Percentiles rank a stretch among this genome's conserved stretches.
Conservation (phyloP, 345 rosid genomes). For the Aurinia saxatilis region DNA sequence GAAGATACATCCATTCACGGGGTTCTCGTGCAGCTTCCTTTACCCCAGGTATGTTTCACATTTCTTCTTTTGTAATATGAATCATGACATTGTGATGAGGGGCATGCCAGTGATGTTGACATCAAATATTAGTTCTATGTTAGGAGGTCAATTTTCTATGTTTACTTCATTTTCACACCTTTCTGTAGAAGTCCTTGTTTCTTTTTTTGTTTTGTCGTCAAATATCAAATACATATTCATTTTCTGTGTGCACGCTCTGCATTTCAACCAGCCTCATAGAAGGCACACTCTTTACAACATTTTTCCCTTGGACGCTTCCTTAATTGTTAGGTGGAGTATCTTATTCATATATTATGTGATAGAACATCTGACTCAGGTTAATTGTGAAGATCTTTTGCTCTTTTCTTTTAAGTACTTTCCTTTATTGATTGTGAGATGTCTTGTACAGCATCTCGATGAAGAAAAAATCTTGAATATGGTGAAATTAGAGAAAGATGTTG, state of each 20-base stretch:
- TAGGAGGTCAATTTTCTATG: not conserved
- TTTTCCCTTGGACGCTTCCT: not conserved
- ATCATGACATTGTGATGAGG: not conserved
- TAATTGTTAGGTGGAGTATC: not conserved
- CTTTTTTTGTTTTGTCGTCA: too few species aligned
- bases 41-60: slow-evolving; percentile 63
- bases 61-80: slow-evolving; percentile 1
- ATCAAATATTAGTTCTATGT: slow-evolving; percentile 4
- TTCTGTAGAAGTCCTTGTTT: not conserved
- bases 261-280: not conserved
- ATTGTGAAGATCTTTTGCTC: not conserved
- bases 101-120: not conserved
- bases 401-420: not conserved
- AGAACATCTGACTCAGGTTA: not conserved
- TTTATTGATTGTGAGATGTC: slow-evolving; percentile 14
- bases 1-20: slow-evolving; percentile 73
- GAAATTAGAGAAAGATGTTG: slow-evolving; percentile 80
- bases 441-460: slow-evolving; percentile 81
- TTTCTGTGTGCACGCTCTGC: not conserved
- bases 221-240: not conserved
- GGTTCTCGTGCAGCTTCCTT: slow-evolving; percentile 89
- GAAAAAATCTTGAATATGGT: slow-evolving; percentile 57
- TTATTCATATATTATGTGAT: not conserved
- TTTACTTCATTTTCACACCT: not conserved
- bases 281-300: not conserved